Percentiles rank a stretch among this genome's conserved stretches.
These are phyloP conservation scores for Fusarium ambrosium DNA, from an alignment of 2,329 filamentous ascomycete species.

Conservation along the genomic window DNA sequence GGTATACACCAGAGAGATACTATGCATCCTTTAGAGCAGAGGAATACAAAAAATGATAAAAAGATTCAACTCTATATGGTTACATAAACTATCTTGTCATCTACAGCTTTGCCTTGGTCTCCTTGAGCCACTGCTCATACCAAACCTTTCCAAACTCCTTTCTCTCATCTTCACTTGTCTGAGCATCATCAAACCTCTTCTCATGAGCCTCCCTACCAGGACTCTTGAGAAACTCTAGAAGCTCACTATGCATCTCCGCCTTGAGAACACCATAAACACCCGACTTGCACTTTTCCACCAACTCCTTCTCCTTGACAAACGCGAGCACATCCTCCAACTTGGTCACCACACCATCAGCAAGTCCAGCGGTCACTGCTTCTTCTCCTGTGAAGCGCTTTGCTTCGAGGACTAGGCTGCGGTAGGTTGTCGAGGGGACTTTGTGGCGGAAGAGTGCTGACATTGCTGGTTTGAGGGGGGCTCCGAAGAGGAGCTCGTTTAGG, in stretches of 20 bases:
- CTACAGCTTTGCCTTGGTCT: slow-evolving; percentile 56
- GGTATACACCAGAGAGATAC: slow-evolving; percentile 3
- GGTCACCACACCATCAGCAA: slow-evolving; percentile 75
- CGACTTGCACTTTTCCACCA: slow-evolving; percentile 72
- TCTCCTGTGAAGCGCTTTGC: slow-evolving; percentile 75
- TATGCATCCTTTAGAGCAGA: slow-evolving; percentile 4
- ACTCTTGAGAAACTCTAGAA: slow-evolving; percentile 69
- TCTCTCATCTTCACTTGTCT: slow-evolving; percentile 57
- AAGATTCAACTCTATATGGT: not conserved
- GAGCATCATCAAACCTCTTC: slow-evolving; percentile 59
- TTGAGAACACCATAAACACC: slow-evolving; percentile 80
- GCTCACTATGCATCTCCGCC: slow-evolving; percentile 80
- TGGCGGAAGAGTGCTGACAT: slow-evolving; percentile 82
- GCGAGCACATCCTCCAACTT: slow-evolving; percentile 72
- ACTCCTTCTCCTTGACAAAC: slow-evolving; percentile 70
- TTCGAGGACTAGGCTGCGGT: slow-evolving; percentile 79
- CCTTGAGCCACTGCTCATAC: slow-evolving; percentile 63
- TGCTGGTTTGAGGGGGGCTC: slow-evolving; percentile 78
- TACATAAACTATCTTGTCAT: not conserved
- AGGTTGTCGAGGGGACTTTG: slow-evolving; percentile 71
- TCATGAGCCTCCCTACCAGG: slow-evolving; percentile 65
- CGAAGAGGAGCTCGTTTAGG: slow-evolving; percentile 86
- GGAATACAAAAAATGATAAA: slow-evolving; percentile 2
- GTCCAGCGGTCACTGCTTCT: slow-evolving; percentile 73
- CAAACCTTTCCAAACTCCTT: slow-evolving; percentile 61